Evolutionary conservation across 2,329 filamentous ascomycete species (phyloP), one percentile per base, ranked within the genome.

Genomic region (Coniella lustricola): DNA sequence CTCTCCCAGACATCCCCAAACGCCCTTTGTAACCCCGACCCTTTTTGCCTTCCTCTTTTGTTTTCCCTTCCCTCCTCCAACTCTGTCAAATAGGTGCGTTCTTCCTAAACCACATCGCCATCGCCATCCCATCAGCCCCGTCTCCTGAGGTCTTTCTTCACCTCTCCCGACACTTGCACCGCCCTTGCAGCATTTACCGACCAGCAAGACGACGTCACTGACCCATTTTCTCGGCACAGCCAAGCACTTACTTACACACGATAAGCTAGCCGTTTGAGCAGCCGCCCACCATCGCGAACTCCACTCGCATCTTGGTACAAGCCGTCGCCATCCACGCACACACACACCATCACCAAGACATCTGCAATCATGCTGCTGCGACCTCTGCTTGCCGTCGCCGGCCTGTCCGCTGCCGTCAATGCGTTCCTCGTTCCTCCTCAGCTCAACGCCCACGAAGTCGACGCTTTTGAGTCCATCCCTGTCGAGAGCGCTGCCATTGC

Each of bases 371-470:
- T 66, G 64, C 49, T 64, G 55, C 52, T 63, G 62, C 74, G 75
- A 42, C 65, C 70, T 55, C 65, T 75, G 55, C 64, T 75, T 36
- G 65, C 64, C 35, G 67, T 68, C n/a, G 67, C 65, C 49, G 64
- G 64, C 12, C 63, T 67, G 52, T 62, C 64, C 51, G 55, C 59
- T 45, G 59, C 60, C 46, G 52, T 63, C 33, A 59, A 64, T 20
- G 74, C 77, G 49, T 72, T 82, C 58, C 67, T 83, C 51, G 57
- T 84, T 46, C 70, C 79, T 31, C 74, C 79, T 49, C 65, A 72
- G 57, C 61, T 73, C 48, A 67, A 68, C 52, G 61, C 65, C 17
- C 62, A 67, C 45, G 69, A 74, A 46, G 62, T 66, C 49, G 64
- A 67, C 34, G 59, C 71, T 56, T 65, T 73, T 62, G 67, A 68